These are phyloP conservation scores for Claviceps africana DNA, from an alignment of 2,329 filamentous ascomycete species.

Conservation along the genomic window DNA sequence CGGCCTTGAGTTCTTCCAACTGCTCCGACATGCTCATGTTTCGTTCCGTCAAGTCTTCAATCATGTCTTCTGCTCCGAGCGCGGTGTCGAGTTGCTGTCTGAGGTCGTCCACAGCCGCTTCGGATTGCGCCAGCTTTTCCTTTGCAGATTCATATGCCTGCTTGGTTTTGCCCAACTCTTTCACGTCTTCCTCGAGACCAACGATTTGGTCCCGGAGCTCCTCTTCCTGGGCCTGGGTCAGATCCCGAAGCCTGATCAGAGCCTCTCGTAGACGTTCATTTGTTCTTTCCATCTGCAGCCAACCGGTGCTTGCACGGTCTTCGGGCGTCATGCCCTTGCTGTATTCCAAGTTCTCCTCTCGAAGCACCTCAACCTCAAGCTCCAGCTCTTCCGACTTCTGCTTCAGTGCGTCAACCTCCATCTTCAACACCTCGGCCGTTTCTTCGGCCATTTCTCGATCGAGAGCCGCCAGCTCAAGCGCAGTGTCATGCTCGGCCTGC, in stretches of 20 bases:
- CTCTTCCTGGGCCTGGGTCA: conserved; percentile 72
- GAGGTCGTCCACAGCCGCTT: conserved; percentile 69
- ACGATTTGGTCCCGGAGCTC: conserved; percentile 65
- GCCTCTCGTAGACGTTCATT: conserved; percentile 82
- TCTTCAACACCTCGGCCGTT: conserved; percentile 66
- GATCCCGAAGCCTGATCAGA: conserved; percentile 67
- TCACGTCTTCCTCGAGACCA: conserved; percentile 57
- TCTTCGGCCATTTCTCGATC: conserved; percentile 97
- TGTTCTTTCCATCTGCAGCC: conserved; percentile 80
- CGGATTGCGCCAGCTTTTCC: conserved; percentile 57
- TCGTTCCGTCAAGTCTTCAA: conserved; percentile 78
- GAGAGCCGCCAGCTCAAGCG: conserved; percentile 73
- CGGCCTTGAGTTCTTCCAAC: conserved; percentile 66
- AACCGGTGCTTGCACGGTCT: conserved; percentile 73
- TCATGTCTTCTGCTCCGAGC: conserved; percentile 80
- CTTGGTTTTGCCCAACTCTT: conserved; percentile 52
- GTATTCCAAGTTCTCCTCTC: conserved; percentile 76
- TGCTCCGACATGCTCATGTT: conserved; percentile 74
- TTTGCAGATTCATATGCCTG: conserved; percentile 56
- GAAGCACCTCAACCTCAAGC: conserved; percentile 73
- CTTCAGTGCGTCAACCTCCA: conserved; percentile 65
- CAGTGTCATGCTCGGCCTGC: conserved; percentile 68
- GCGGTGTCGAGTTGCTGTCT: conserved; percentile 84
- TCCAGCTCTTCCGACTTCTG: conserved; percentile 70
- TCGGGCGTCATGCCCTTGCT: conserved; percentile 76